Evolutionary conservation across 179 eudicot genomes (phyloP).

Genomic region (Amaranthus tricolor): DNA sequence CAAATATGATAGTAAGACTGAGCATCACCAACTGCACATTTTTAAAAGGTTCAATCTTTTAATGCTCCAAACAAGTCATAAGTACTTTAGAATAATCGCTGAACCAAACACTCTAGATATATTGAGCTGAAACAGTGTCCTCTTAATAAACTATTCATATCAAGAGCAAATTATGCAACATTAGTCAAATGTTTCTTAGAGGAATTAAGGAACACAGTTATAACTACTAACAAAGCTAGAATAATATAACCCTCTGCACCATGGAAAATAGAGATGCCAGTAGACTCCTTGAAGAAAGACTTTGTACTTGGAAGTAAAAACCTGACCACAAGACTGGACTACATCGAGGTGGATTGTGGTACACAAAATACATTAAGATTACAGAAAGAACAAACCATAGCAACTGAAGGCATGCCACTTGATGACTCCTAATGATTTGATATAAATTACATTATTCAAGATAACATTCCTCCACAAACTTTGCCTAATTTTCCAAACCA

Average conservation of each 20-base stretch:
- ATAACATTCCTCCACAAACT: conserved; percentile 1
- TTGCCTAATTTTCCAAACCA: background rate
- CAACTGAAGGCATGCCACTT: background rate
- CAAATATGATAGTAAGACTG: conserved; percentile 73
- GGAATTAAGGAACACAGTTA: background rate
- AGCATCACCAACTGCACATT: conserved; percentile 78
- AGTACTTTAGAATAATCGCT: background rate
- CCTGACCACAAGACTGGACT: background rate
- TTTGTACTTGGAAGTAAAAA: background rate
- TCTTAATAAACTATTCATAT: background rate
- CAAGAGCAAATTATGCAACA: background rate
- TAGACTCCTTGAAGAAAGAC: background rate
- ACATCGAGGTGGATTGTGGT: background rate
- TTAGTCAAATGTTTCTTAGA: background rate
- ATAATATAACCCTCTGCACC: background rate
- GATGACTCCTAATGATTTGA: background rate
- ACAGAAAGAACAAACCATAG: background rate
- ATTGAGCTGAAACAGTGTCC: background rate
- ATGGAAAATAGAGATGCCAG: background rate
- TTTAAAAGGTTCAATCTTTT: background rate
- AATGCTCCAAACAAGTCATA: background rate
- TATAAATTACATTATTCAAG: background rate
- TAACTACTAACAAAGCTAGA: background rate
- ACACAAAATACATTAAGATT: background rate
- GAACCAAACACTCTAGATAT: background rate